Evolutionary conservation across 2,329 filamentous ascomycete species (phyloP), one percentile per base, ranked within the genome.

Genomic region (Alternaria conjuncta): DNA sequence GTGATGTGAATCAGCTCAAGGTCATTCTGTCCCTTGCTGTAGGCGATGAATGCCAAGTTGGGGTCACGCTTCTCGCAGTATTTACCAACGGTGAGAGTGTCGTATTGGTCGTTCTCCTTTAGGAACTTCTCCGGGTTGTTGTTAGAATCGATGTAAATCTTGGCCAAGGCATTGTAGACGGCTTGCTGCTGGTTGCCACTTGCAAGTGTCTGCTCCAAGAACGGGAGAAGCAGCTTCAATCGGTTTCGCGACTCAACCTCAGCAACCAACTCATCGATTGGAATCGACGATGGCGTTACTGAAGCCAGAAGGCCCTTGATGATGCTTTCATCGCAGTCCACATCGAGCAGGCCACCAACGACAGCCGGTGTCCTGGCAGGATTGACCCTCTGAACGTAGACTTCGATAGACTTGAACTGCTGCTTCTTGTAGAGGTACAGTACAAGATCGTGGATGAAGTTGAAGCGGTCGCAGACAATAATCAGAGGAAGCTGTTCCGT

Each of bases 81-180:
- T 83, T 97, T 97, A 80, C 96, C 96, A 59, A 99, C 93, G 23
- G 86, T 88, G 44, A 98, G 85, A 4, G 96, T 93, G 77, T 99
- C 96, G 72, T 99, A 99, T 79, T 96, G 89, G 75, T 97, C 93
- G 78, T 99, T 99, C 83, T 97, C 93, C 84, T 96, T 97, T 56
- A 99, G 85, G 85, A 99, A 99, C 78, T 93, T 92, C 86, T 99
- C 96, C 0, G 96, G 96, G 79, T 97, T 94, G 84, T 97, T 97
- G 86, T 99, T 99, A 71, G 90, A 94, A 82, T 99, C 96, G 62
- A 99, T 99, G 83, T 99, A 99, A 72, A 99, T 99, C 88, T 99
- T 99, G 55, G 96, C 96, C 28, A 99, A 87, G 7, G 96, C 96
- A 71, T 99, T 98, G 86, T 92, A 98, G 18, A 99, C 92, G 47